A percentile compares a stretch with the other conserved stretches of the same genome.
phyloP scores from a whole-genome alignment of 106 monocot genomes.

The Posidonia australis region DNA sequence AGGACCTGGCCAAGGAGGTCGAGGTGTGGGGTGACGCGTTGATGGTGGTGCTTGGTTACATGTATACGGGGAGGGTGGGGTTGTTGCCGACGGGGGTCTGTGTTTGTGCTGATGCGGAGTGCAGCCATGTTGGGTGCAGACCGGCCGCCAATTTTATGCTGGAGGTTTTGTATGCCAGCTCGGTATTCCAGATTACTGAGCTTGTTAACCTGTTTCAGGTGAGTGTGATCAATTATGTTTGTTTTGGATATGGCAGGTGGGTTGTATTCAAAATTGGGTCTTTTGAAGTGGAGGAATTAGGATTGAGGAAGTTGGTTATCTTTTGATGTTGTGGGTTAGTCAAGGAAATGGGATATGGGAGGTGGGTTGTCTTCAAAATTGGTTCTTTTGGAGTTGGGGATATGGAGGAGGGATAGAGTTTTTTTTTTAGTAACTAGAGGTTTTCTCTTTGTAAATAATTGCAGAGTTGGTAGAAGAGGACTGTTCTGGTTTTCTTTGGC shows the following conservation, averaged over 20 bases:
- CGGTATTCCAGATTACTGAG: slow-evolving; percentile 54
- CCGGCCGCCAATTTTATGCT: slow-evolving; percentile 65
- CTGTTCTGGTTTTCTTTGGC: too few species aligned
- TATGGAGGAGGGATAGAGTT: too few species aligned
- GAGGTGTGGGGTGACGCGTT: slow-evolving; percentile 46
- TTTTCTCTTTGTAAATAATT: too few species aligned
- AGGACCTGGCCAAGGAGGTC: slow-evolving; percentile 27
- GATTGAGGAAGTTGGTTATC: too few species aligned
- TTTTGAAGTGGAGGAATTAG: not conserved
- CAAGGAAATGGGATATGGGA: too few species aligned
- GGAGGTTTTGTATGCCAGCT: slow-evolving; percentile 49
- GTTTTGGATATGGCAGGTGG: not conserved
- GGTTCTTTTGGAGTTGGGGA: too few species aligned
- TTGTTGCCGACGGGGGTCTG: slow-evolving; percentile 37
- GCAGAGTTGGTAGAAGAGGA: too few species aligned
- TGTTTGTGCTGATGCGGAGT: slow-evolving; percentile 56
- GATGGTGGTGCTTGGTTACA: slow-evolving; percentile 43
- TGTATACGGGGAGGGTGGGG: slow-evolving; percentile 50
- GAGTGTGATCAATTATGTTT: not conserved
- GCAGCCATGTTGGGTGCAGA: slow-evolving; percentile 44
- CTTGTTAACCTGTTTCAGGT: slow-evolving; percentile 81
- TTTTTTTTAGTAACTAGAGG: too few species aligned
- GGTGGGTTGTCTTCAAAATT: too few species aligned
- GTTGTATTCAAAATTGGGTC: not conserved
- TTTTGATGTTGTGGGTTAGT: too few species aligned